Evolutionary conservation across 2,329 filamentous ascomycete genomes (phyloP).

Genomic region (Epichloe sp.): DNA sequence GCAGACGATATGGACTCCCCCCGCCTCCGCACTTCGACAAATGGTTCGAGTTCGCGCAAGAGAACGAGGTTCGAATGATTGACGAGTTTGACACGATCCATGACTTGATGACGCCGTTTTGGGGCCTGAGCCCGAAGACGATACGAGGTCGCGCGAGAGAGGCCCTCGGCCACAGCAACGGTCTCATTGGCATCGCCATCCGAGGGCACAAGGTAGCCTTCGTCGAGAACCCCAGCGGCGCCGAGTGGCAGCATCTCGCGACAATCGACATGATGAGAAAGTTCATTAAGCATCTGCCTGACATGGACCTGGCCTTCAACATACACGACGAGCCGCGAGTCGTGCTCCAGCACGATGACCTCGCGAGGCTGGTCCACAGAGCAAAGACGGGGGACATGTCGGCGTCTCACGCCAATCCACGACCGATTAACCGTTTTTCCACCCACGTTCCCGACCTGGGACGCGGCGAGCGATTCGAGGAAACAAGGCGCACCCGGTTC

Average conservation of each 20-base stretch:
- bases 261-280: slow-evolving; percentile 68
- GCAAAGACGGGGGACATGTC: slow-evolving; percentile 55
- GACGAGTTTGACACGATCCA: slow-evolving; percentile 90
- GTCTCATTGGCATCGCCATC: slow-evolving; percentile 65
- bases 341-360: slow-evolving; percentile 69
- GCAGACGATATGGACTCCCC: slow-evolving; percentile 62
- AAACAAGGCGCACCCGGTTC: slow-evolving; percentile 70
- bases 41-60: slow-evolving; percentile 79
- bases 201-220: slow-evolving; percentile 60
- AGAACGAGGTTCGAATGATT: slow-evolving; percentile 61
- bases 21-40: slow-evolving; percentile 88
- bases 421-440: slow-evolving; percentile 24
- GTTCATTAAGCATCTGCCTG: slow-evolving; percentile 70
- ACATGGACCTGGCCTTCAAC: slow-evolving; percentile 96
- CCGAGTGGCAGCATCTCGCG: slow-evolving; percentile 75
- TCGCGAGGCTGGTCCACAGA: slow-evolving; percentile 54
- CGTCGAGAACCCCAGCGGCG: slow-evolving; percentile 47
- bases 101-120: slow-evolving; percentile 75
- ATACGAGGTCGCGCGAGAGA: slow-evolving; percentile 68
- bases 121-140: slow-evolving; percentile 69
- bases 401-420: slow-evolving; percentile 32
- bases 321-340: slow-evolving; percentile 89
- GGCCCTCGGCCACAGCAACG: slow-evolving; percentile 72
- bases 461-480: slow-evolving; percentile 68
- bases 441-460: not conserved